Evolutionary conservation across 2,329 filamentous ascomycete species (phyloP).

Genomic region (Fusarium penzigii): DNA sequence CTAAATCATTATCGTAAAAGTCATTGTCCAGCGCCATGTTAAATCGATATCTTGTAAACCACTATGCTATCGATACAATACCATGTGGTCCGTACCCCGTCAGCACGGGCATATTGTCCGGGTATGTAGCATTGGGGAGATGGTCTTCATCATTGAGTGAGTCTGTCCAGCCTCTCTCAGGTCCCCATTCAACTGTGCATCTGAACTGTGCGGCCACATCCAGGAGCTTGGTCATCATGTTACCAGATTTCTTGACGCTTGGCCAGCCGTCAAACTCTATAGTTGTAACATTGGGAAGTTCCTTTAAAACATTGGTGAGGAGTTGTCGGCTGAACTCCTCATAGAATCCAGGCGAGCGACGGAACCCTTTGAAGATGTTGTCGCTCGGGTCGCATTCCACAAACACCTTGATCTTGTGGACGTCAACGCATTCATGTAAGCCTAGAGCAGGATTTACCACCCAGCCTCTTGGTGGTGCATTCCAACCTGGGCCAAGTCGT

Average conservation of each 20-base stretch:
- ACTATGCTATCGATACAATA: slow-evolving; percentile 14
- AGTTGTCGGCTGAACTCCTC: slow-evolving; percentile 64
- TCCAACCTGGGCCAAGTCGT: slow-evolving; percentile 73
- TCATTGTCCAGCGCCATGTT: slow-evolving; percentile 8
- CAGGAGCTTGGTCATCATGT: slow-evolving; percentile 64
- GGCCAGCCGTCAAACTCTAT: slow-evolving; percentile 72
- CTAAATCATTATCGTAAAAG: slow-evolving; percentile 14
- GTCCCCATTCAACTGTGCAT: slow-evolving; percentile 65
- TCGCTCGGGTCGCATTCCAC: slow-evolving; percentile 73
- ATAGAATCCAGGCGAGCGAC: slow-evolving; percentile 67
- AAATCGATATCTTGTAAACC: not conserved
- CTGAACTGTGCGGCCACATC: slow-evolving; percentile 49
- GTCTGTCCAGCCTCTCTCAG: slow-evolving; percentile 65
- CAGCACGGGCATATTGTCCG: slow-evolving; percentile 11
- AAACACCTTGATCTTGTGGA: slow-evolving; percentile 64
- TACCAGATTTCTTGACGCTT: slow-evolving; percentile 64
- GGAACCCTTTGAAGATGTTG: slow-evolving; percentile 66
- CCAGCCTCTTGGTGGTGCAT: slow-evolving; percentile 69
- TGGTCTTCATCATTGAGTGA: slow-evolving; percentile 40
- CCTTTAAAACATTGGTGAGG: slow-evolving; percentile 56
- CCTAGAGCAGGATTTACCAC: slow-evolving; percentile 66
- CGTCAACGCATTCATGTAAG: slow-evolving; percentile 59
- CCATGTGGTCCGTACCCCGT: slow-evolving; percentile 11
- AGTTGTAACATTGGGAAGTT: slow-evolving; percentile 55
- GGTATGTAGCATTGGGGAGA: not conserved